Evolutionary conservation across 1,284 basidiomycete genomes (phyloP), one percentile per base, ranked within the genome.

Genomic region (Exobasidium rhododendri): DNA sequence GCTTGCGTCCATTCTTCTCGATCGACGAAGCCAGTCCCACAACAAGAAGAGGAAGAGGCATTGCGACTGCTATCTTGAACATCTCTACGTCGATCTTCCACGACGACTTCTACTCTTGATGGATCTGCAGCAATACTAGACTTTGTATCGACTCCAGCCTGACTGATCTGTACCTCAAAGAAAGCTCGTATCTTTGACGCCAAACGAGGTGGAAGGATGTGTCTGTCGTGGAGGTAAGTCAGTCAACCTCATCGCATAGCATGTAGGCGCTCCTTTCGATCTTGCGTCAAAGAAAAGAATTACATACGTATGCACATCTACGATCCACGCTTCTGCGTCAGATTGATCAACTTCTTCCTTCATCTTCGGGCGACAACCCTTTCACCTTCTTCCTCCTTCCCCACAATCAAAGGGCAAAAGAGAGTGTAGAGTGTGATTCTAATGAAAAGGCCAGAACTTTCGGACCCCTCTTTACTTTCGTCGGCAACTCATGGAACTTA

Each of bases 281-380:
- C 46, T 47, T 47, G 46, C 11, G 40, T 43, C 40, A 20, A 22
- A 51, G 10, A 10, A 10, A 11, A 26, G 5, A 2, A 17, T 26
- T n/a, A 60, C 58, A 14, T 43, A 60, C 58, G 58, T 60, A 51
- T 60, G 58, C n/a, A 32, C 46, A 52, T 60, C 58, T 24, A 60
- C 46, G 11, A 60, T 60, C 58, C 58, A 60, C 10, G 51, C 32
- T 17, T 60, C 52, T 44, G 5, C 35, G n/a, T n/a, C n/a, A n/a
- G n/a, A n/a, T n/a, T n/a, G n/a, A n/a, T n/a, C n/a, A 4, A 26
- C 52, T 35, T 24, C 10, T 24, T 30, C 10, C 13, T 40, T 40
- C 20, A 11, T 31, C 52, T 40, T 40, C 35, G n/a, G n/a, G n/a
- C n/a, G n/a, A n/a, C n/a, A n/a, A n/a, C n/a, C n/a, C n/a, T n/a